Percentiles rank a stretch among this genome's conserved stretches.
Evolutionary conservation across 129 eudicot species (phyloP).

Genomic region (Pseudognaphalium luteoalbum): DNA sequence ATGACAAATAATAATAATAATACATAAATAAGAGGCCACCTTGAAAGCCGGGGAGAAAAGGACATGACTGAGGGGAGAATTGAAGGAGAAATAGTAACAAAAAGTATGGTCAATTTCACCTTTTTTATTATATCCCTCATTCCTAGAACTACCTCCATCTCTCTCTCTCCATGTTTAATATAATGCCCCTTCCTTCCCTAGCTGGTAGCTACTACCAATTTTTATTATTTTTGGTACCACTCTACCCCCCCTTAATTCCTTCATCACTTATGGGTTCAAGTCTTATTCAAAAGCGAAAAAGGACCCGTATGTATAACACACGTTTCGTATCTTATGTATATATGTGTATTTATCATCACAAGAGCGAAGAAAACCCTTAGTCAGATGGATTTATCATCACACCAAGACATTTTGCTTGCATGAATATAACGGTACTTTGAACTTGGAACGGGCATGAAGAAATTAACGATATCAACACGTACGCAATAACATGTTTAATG

Average conservation of each 20-base stretch:
- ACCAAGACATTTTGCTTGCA: background rate
- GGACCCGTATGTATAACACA: no score
- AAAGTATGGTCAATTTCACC: constrained; percentile 35
- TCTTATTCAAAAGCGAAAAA: no score
- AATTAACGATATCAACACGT: no score
- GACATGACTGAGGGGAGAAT: constrained; percentile 28
- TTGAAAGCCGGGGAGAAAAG: constrained; percentile 40
- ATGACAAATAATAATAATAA: no score
- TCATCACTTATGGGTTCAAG: background rate
- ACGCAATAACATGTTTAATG: no score
- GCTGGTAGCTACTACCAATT: background rate
- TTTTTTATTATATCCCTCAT: constrained; percentile 26
- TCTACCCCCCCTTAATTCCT: background rate
- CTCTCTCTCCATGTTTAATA: constrained; percentile 31
- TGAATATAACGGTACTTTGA: no score
- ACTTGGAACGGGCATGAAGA: no score
- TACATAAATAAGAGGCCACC: constrained; percentile 7
- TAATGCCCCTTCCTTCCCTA: constrained; percentile 35
- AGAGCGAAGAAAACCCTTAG: no score
- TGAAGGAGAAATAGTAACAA: constrained; percentile 30
- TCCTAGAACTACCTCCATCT: constrained; percentile 37
- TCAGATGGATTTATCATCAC: no score
- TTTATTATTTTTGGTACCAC: background rate
- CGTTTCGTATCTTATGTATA: no score
- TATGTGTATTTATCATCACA: no score